phyloP scores from a whole-genome alignment of 306 rosid species.

The Inga oerstediana region DNA sequence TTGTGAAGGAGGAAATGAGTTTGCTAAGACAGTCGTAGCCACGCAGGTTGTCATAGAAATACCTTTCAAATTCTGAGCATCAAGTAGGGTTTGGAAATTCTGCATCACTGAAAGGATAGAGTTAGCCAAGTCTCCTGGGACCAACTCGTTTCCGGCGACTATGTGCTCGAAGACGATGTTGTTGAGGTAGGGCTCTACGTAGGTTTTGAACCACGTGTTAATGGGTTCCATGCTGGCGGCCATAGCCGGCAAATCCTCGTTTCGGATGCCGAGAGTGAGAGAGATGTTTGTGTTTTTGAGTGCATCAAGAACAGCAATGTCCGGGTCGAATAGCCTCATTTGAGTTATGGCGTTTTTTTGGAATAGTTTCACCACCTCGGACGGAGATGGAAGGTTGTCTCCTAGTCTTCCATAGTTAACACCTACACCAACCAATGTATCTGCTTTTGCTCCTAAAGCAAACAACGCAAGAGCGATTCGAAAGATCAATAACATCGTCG shows the following conservation, averaged over 20 bases:
- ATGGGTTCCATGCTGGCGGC: slow-evolving; percentile 20
- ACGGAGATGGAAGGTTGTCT: slow-evolving; percentile 32
- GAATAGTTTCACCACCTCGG: slow-evolving; percentile 28
- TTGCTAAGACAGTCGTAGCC: neutral
- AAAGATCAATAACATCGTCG: neutral
- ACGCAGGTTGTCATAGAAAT: slow-evolving; percentile 43
- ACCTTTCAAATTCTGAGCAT: neutral
- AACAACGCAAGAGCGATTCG: slow-evolving; percentile 1
- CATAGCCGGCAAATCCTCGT: slow-evolving; percentile 10
- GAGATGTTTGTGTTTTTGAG: slow-evolving; percentile 6
- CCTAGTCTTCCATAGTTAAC: slow-evolving; percentile 33
- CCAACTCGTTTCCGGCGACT: neutral
- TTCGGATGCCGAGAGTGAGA: slow-evolving; percentile 22
- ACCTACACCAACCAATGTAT: neutral
- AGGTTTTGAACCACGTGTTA: slow-evolving; percentile 29
- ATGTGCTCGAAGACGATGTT: neutral
- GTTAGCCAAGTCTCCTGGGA: neutral
- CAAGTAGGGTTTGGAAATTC: neutral
- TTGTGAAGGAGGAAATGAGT: slow-evolving; percentile 36
- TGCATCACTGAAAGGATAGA: slow-evolving; percentile 29
- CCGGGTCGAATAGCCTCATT: slow-evolving; percentile 34
- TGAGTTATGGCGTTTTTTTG: neutral
- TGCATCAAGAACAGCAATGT: slow-evolving; percentile 7
- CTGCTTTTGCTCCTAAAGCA: neutral
- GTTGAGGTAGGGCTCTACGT: slow-evolving; percentile 27